These are phyloP conservation scores for Iberis pinnata DNA, from an alignment of 345 rosid species.

Conservation along the genomic window DNA sequence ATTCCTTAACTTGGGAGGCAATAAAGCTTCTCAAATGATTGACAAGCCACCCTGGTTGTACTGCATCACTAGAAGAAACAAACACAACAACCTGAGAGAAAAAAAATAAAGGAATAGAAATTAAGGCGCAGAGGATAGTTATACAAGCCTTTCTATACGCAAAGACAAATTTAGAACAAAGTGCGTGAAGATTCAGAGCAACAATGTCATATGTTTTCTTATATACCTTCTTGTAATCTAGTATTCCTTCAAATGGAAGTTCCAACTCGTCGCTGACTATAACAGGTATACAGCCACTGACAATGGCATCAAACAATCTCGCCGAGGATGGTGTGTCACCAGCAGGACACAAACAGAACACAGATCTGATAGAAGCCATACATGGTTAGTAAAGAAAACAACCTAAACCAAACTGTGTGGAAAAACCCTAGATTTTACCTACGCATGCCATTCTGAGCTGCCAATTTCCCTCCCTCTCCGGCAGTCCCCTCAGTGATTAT, in stretches of 20 bases:
- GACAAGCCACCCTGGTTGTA: constrained; percentile 63
- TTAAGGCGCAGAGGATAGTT: too few species aligned
- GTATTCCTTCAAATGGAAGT: constrained; percentile 85
- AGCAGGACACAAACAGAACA: constrained; percentile 79
- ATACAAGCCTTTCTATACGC: background rate
- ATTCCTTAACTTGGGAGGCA: constrained; percentile 41
- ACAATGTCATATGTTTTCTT: background rate
- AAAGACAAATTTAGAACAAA: background rate
- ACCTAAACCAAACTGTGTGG: background rate
- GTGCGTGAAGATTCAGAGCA: background rate
- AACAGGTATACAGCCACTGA: constrained; percentile 86
- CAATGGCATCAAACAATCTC: constrained; percentile 78
- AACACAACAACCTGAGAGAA: constrained; percentile 59
- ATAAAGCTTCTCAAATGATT: constrained; percentile 47
- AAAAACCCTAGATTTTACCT: constrained; percentile 33
- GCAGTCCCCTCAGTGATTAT: constrained; percentile 67
- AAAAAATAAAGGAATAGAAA: background rate
- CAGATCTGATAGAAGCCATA: constrained; percentile 39
- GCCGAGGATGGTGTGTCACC: constrained; percentile 96
- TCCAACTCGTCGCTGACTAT: constrained; percentile 80
- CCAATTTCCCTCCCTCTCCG: constrained; percentile 67
- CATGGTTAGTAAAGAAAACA: background rate
- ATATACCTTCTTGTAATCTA: constrained; percentile 66
- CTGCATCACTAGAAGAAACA: constrained; percentile 67
- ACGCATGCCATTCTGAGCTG: constrained; percentile 80